Conservation (phyloP, 2,329 filamentous ascomycete species). For the Apiospora koreana region DNA sequence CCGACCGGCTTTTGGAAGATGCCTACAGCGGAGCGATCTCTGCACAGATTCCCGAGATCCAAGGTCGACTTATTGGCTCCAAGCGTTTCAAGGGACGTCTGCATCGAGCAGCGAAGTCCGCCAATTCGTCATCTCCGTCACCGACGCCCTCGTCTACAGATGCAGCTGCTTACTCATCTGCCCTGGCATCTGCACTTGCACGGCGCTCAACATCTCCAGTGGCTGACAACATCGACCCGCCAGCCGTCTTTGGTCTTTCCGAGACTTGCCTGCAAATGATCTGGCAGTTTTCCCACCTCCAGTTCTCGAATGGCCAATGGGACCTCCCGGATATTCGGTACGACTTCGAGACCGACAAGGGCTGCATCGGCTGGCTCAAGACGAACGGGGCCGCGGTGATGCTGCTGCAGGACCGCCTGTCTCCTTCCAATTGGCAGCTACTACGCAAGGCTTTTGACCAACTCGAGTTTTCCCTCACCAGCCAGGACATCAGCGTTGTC, state of each 20-base stretch:
- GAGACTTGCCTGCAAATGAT: neutral
- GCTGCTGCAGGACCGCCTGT: neutral
- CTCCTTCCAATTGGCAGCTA: neutral
- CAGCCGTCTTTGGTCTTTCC: neutral
- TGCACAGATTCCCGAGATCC: neutral
- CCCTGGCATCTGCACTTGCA: neutral
- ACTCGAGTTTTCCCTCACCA: neutral
- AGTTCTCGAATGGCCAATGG: neutral
- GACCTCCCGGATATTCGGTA: neutral
- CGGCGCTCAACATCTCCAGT: neutral
- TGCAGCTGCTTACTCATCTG: no score
- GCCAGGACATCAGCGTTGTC: neutral
- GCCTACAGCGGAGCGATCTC: neutral
- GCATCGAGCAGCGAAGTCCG: neutral
- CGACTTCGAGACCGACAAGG: neutral
- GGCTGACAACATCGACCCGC: neutral
- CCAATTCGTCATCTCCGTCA: neutral
- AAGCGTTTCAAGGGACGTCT: neutral
- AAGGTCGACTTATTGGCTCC: neutral
- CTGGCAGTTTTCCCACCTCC: neutral
- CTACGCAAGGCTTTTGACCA: neutral
- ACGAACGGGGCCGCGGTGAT: neutral
- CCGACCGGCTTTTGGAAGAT: neutral
- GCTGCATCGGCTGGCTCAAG: neutral
- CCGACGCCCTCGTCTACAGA: neutral